Base-by-base conservation (phyloP, 306 rosid species). In the Malus sieversii region DNA sequence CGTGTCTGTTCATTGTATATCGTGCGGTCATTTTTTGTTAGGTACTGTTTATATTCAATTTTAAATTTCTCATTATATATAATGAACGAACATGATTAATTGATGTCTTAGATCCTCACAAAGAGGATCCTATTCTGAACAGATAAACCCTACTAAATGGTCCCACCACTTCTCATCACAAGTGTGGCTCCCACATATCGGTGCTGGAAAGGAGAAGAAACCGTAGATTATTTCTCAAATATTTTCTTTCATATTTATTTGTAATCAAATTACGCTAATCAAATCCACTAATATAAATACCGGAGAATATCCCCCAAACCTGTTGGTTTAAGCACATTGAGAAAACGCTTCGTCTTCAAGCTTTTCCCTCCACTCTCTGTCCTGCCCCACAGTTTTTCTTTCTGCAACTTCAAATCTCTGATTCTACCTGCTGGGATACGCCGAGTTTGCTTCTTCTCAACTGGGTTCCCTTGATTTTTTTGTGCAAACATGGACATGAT, bases 101-200 rank as follows among this genome's bases (percentile, higher is more conserved):
- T 38, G 2, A 38, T 38, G 0, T 0, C 2, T 2, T 1, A 1
- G 2, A 38, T 38, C 2, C 2, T 1, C 42, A 2, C 0, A 38
- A 38, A 38, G 42, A 38, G 9, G 2, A 38, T 38, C 10, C 42
- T 38, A 38, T 38, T 38, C 12, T 1, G 42, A 51, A 40, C n/a
- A 64, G 62, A 78, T 20, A 55, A 57, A n/a, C 68, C 78, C 58
- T 60, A 44, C 13, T 60, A 18, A 45, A 66, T 62, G 85, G 92
- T 85, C 83, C 85, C 81, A 80, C 85, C 86, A 79, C 82, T 70
- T 79, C 79, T 70, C 73, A 2, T 64, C 71, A 59, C 77, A 42
- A 8, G 77, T 35, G 44, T 72, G 77, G 83, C 79, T 22, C 88
- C 86, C 75, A 12, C 61, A n/a, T 4, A 33, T 4, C 11, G 33